phyloP scores from a whole-genome alignment of 495 filamentous ascomycete genomes.

The Penicillium verhagenii region DNA sequence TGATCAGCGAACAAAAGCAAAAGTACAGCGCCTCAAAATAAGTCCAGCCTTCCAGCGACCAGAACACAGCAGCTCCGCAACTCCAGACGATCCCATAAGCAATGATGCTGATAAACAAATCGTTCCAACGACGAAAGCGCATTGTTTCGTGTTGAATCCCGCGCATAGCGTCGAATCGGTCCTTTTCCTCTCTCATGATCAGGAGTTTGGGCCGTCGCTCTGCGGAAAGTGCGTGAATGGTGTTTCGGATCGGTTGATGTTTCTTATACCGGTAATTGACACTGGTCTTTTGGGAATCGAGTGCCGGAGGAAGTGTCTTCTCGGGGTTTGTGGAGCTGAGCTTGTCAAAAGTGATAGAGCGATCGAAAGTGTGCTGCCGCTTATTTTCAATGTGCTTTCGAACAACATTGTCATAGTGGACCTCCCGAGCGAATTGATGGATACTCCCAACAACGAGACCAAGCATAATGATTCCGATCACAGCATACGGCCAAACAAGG shows the following conservation, averaged over 20 bases:
- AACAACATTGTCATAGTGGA: constrained; percentile 66
- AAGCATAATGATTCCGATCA: constrained; percentile 81
- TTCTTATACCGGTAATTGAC: constrained; percentile 11
- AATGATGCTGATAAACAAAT: constrained; percentile 64
- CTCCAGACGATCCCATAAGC: constrained; percentile 73
- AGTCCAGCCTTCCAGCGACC: constrained; percentile 48
- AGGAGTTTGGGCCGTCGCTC: constrained; percentile 27
- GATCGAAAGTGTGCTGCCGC: constrained; percentile 55
- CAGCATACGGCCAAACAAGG: constrained; percentile 77
- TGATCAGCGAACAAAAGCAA: constrained; percentile 75
- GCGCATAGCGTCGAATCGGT: constrained; percentile 79
- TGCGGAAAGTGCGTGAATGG: constrained; percentile 20
- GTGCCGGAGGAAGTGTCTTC: not conserved
- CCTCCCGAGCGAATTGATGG: constrained; percentile 61
- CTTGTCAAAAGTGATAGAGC: constrained; percentile 46
- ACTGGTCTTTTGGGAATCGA: constrained; percentile 4
- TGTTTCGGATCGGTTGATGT: constrained; percentile 24
- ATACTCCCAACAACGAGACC: constrained; percentile 87
- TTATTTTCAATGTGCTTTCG: constrained; percentile 59
- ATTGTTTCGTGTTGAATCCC: constrained; percentile 67
- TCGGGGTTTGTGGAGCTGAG: not conserved
- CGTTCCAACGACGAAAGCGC: constrained; percentile 64
- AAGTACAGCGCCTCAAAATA: constrained; percentile 87
- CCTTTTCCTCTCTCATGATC: constrained; percentile 55
- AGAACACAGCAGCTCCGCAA: constrained; percentile 78